phyloP scores from a whole-genome alignment of 2,329 filamentous ascomycete genomes.

The Madurella mycetomatis region DNA sequence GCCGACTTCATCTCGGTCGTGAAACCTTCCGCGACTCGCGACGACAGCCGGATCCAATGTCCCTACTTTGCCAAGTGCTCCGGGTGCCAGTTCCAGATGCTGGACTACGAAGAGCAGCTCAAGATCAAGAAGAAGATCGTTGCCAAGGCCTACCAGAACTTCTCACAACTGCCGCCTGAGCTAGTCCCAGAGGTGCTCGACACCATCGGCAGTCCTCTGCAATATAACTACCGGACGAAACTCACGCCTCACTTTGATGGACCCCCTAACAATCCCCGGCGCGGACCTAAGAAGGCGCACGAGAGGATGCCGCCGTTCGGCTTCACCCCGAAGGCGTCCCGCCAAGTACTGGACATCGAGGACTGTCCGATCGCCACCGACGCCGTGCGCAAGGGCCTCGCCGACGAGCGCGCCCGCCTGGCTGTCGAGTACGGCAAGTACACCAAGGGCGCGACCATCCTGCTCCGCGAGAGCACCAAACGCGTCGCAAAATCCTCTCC shows the following conservation, averaged over 20 bases:
- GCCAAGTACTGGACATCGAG: slow-evolving; percentile 85
- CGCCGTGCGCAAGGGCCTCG: slow-evolving; percentile 75
- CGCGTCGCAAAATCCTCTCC: slow-evolving; percentile 53
- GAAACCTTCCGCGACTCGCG: slow-evolving; percentile 67
- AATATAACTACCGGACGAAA: slow-evolving; percentile 95
- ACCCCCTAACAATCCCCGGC: slow-evolving; percentile 52
- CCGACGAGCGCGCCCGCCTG: slow-evolving; percentile 72
- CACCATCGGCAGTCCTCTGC: slow-evolving; percentile 83
- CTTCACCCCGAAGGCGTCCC: slow-evolving; percentile 81
- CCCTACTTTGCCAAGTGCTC: slow-evolving; percentile 83
- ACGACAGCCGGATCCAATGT: slow-evolving; percentile 73
- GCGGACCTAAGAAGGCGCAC: slow-evolving; percentile 53
- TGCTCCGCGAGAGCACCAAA: slow-evolving; percentile 80
- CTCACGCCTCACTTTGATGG: slow-evolving; percentile 93
- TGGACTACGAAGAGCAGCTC: slow-evolving; percentile 82
- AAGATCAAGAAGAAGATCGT: slow-evolving; percentile 79
- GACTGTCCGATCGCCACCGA: slow-evolving; percentile 94
- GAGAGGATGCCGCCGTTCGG: slow-evolving; percentile 72
- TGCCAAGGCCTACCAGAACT: slow-evolving; percentile 87
- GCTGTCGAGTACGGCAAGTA: slow-evolving; percentile 65
- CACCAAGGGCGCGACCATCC: slow-evolving; percentile 76
- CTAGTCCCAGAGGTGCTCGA: slow-evolving; percentile 71
- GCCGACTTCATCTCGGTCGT: slow-evolving; percentile 79
- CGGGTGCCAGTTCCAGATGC: slow-evolving; percentile 97
- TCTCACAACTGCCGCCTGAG: slow-evolving; percentile 74